Evolutionary conservation across 495 filamentous ascomycete species (phyloP), one percentile per base, ranked within the genome.

Genomic region (Lichina pygmaea): DNA sequence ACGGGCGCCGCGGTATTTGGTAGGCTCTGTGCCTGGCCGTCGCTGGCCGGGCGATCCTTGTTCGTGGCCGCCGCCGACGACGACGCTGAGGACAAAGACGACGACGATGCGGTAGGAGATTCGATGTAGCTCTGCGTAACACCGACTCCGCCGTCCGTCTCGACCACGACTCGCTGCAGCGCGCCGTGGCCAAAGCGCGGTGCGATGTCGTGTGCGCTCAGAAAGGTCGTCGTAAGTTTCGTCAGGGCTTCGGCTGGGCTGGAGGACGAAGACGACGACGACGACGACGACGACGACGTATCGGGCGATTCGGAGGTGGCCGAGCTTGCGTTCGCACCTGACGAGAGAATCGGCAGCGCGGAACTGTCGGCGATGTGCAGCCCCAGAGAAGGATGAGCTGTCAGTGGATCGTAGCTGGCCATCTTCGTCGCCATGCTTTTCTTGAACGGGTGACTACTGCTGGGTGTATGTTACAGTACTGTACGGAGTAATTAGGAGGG

Each of bases 321-420:
- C 1, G 24, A 24, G 24, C 24, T 1, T 1, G 24, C 24, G 24
- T 24, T 24, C 24, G 24, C 4, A 24, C 24, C 30, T 3, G 45
- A 47, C 16, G 45, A 47, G 34, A 47, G 34, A 38, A 47, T 41
- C 13, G 45, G 45, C 15, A 47, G 16, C 6, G 15, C 41, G 12
- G 30, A 12, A 9, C 39, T 44, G 33, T 48, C 46, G 41, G 46
- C 33, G 17, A 48, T 39, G 30, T 48, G 46, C 15, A 48, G 33
- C 37, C n/a, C 37, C 7, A 43, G 46, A n/a, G 40, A 13, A 15
- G 46, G 46, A 24, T 43, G 42, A 12, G 40, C 38, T 8, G 40
- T 41, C 8, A 15, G 33, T 30, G 42, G 46, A 42, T 39, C 15
- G 24, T 39, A 44, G 6, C 39, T 30, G 13, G 41, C 42, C 42